Percentiles rank a stretch among this genome's conserved stretches.
Evolutionary conservation across 495 filamentous ascomycete genomes (phyloP).

Genomic region (Hypoxylon fragiforme): DNA sequence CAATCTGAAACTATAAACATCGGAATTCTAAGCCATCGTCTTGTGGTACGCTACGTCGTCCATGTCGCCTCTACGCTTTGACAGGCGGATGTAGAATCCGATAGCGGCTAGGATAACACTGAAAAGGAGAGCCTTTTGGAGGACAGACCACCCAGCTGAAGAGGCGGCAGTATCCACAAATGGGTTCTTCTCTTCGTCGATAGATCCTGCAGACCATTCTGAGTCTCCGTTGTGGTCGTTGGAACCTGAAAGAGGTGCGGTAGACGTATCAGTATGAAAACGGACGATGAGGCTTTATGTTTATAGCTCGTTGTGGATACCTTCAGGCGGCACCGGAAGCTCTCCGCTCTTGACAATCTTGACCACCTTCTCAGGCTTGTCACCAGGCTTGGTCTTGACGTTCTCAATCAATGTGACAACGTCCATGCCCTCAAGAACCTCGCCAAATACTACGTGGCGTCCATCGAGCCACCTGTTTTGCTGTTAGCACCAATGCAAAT

Average conservation of each 20-base stretch:
- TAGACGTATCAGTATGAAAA: constrained; percentile 40
- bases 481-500: constrained; percentile 21
- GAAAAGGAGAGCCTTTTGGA: constrained; percentile 46
- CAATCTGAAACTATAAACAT: constrained; percentile 7
- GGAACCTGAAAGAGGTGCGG: constrained; percentile 29
- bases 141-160: constrained; percentile 38
- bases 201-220: constrained; percentile 36
- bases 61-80: constrained; percentile 21
- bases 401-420: constrained; percentile 88
- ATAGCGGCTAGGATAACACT: constrained; percentile 42
- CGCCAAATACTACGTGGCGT: constrained; percentile 87
- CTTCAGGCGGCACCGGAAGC: constrained; percentile 85
- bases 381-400: constrained; percentile 65
- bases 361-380: constrained; percentile 74
- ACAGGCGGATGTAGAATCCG: constrained; percentile 39
- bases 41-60: constrained; percentile 30
- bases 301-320: constrained; percentile 97
- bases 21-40: constrained; percentile 30
- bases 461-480: constrained; percentile 78
- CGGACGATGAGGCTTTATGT: constrained; percentile 30
- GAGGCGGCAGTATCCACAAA: constrained; percentile 16
- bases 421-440: constrained; percentile 90
- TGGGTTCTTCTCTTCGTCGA: constrained; percentile 26
- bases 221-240: constrained; percentile 19
- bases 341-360: constrained; percentile 96